A percentile compares a stretch with the other conserved stretches of the same genome.
These are phyloP conservation scores for Salinomyces thailandicus DNA, from an alignment of 2,329 filamentous ascomycete species.

Conservation along the genomic window DNA sequence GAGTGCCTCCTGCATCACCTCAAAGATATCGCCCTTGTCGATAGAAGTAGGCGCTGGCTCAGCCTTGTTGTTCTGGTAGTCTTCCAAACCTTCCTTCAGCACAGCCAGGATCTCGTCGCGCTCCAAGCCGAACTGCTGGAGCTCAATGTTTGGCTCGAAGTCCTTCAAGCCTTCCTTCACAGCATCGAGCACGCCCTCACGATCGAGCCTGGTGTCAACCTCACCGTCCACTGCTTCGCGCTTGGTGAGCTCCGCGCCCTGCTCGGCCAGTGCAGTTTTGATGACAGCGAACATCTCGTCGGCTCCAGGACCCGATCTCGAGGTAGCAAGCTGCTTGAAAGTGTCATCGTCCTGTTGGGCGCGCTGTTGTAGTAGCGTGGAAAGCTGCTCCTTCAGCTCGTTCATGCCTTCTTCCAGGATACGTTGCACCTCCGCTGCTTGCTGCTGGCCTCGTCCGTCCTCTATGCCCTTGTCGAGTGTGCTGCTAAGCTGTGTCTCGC, in stretches of 20 bases:
- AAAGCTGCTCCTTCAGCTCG: constrained; percentile 76
- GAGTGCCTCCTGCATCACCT: constrained; percentile 74
- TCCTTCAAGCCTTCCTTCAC: constrained; percentile 87
- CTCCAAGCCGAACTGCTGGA: constrained; percentile 82
- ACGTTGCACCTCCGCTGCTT: constrained; percentile 59
- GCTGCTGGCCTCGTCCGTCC: constrained; percentile 28
- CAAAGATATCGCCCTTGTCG: constrained; percentile 73
- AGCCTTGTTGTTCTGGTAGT: constrained; percentile 50
- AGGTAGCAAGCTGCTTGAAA: constrained; percentile 34
- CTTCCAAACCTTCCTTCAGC: constrained; percentile 72
- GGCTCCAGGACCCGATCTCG: constrained; percentile 34
- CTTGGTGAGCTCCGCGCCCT: constrained; percentile 38
- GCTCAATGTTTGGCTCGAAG: constrained; percentile 85
- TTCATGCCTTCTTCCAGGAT: constrained; percentile 72
- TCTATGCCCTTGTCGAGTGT: constrained; percentile 34
- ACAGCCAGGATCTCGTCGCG: constrained; percentile 82
- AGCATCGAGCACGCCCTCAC: constrained; percentile 74
- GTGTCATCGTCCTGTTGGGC: constrained; percentile 37
- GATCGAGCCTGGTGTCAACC: constrained; percentile 29
- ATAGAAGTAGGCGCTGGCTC: constrained; percentile 44
- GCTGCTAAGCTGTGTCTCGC: constrained; percentile 22
- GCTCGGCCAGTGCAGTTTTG: constrained; percentile 59
- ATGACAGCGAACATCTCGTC: constrained; percentile 80
- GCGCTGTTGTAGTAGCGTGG: constrained; percentile 67
- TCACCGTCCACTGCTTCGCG: constrained; percentile 15